A percentile compares a stretch with the other conserved stretches of the same genome.
Conservation (phyloP, 1,284 basidiomycete genomes). For the Melampsora americana region DNA sequence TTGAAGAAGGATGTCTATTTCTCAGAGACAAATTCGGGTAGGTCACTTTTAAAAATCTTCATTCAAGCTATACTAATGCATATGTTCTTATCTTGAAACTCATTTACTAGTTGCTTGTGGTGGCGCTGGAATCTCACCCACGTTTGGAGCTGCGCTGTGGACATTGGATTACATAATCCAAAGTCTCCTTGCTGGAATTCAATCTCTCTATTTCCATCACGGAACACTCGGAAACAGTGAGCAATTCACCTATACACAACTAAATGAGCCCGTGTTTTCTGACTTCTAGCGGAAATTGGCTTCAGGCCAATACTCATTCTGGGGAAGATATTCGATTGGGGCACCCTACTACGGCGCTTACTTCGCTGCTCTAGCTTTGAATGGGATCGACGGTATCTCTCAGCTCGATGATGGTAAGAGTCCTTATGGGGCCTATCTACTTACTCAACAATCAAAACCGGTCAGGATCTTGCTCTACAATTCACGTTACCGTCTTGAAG, state of each 20-base stretch:
- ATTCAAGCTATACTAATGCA: too few relatives aligned
- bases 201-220: conserved; percentile 59
- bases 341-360: conserved; percentile 58
- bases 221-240: conserved; percentile 50
- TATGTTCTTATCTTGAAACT: not conserved
- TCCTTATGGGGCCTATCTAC: conserved; percentile 54
- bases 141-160: conserved; percentile 59
- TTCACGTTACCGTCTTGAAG: not conserved
- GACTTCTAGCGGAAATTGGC: not conserved
- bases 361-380: conserved; percentile 57
- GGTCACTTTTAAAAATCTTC: not conserved
- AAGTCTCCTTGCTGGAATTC: conserved; percentile 56
- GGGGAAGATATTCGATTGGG: conserved; percentile 48
- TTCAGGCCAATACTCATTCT: conserved; percentile 26
- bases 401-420: conserved; percentile 56
- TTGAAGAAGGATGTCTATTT: conserved; percentile 57
- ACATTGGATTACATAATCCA: conserved; percentile 59
- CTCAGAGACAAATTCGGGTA: conserved; percentile 58
- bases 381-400: conserved; percentile 50
- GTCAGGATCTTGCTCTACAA: conserved; percentile 17
- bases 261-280: not conserved
- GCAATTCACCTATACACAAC: not conserved
- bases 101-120: conserved; percentile 56
- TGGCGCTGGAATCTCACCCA: conserved; percentile 58
- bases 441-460: not conserved